Conservation (phyloP, 371 early-diverging fungal genomes). For the Mycotypha africana region DNA sequence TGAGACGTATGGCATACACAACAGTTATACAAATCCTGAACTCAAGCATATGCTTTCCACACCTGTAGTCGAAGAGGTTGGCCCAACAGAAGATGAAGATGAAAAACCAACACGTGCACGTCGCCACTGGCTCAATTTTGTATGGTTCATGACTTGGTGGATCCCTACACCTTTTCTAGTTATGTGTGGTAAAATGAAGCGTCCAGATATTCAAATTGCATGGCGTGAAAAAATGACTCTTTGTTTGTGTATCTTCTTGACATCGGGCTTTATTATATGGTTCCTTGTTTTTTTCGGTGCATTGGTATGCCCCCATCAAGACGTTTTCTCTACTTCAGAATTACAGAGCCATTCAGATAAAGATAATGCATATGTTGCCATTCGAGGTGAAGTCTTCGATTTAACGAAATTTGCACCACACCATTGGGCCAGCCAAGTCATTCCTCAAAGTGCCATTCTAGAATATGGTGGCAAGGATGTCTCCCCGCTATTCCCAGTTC, state of each 20-base stretch:
- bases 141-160: constrained; percentile 89
- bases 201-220: constrained; percentile 78
- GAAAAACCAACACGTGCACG: constrained; percentile 30
- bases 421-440: constrained; percentile 42
- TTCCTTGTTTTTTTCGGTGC: constrained; percentile 78
- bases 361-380: constrained; percentile 47
- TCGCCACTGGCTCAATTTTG: constrained; percentile 74
- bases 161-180: constrained; percentile 65
- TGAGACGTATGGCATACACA: constrained; percentile 7
- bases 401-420: constrained; percentile 57
- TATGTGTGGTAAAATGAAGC: constrained; percentile 69
- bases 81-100: constrained; percentile 8
- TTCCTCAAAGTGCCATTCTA: constrained; percentile 42
- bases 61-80: constrained; percentile 14
- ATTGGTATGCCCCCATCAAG: constrained; percentile 81
- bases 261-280: constrained; percentile 39
- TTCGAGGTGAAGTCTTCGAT: constrained; percentile 72
- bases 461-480: constrained; percentile 66
- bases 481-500: constrained; percentile 67
- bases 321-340: constrained; percentile 54
- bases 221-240: constrained; percentile 82
- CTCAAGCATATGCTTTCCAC: constrained; percentile 21
- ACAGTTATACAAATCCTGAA: constrained; percentile 1
- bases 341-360: constrained; percentile 31
- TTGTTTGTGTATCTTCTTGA: constrained; percentile 68